Evolutionary conservation across 1,284 basidiomycete genomes (phyloP), one percentile per base, ranked within the genome.

Genomic region (Pterula multifida): DNA sequence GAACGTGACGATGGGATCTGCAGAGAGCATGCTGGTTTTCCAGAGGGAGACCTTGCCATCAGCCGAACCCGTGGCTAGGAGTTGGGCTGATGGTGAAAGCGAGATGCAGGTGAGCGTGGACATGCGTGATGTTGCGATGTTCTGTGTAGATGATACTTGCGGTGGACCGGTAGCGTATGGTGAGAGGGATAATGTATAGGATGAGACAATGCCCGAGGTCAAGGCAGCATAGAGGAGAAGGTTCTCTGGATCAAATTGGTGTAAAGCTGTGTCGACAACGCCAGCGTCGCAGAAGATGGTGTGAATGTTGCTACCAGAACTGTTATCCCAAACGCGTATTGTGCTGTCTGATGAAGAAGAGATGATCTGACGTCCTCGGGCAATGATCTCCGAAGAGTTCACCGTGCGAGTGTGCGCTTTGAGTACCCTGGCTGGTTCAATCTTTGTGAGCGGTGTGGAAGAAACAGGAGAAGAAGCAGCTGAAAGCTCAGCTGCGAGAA

Each of bases 251-350:
- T 6, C 6, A 19, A 9, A 6, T n/a, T 11, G 11, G 15, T 26
- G 3, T 26, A 50, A 26, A 6, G 23, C 44, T 2, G 21, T 46
- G n/a, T 36, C 50, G 15, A 50, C 39, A 25, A 47, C 26, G 11
- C 26, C 2, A 19, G 48, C 21, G 48, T 17, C 13, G 21, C 35
- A 55, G 3, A 58, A 53, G n/a, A 75, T 52, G 11, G 67, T 63
- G 55, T 70, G 64, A 42, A 78, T 71, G 58, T 76, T 71, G 26
- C 64, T 63, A 11, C 71, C 77, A 3, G 70, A 68, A 2, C 76
- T 70, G 2, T 90, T 78, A 57, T 90, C 84, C 87, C 87, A 93
- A 2, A 88, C 65, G 24, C 82, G 71, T 19, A 90, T 61, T 0
- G 80, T 82, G 1, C 79, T 78, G 60, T 92, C 89, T 50, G 77